A percentile compares a stretch with the other conserved stretches of the same genome.
These are phyloP conservation scores for Castanea crenata DNA, from an alignment of 306 rosid genomes.

Conservation along the genomic window DNA sequence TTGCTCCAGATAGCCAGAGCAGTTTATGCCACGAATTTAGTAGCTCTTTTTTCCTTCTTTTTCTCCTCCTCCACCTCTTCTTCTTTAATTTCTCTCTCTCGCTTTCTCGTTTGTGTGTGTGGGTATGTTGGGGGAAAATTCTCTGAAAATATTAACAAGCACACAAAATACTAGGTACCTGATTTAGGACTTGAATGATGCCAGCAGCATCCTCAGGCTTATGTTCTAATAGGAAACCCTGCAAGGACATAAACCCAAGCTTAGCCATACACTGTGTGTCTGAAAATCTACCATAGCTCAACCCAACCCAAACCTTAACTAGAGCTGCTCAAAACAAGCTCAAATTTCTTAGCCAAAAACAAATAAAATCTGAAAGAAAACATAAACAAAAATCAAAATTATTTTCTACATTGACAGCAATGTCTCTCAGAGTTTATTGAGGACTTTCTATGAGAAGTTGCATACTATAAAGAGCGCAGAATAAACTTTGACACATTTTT, in stretches of 20 bases:
- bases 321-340: constrained; percentile 4
- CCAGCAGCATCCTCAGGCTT: constrained; percentile 75
- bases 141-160: background rate
- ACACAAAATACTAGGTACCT: constrained; percentile 40
- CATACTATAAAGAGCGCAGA: background rate
- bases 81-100: background rate
- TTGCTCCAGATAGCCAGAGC: background rate
- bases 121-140: background rate
- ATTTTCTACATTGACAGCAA: constrained; percentile 2
- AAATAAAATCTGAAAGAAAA: background rate
- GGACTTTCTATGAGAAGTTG: constrained; percentile 4
- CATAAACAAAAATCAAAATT: background rate
- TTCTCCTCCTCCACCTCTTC: background rate
- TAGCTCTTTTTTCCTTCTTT: background rate
- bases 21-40: background rate
- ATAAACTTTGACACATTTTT: background rate
- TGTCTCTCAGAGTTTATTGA: background rate
- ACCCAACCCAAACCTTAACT: constrained; percentile 1
- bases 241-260: constrained; percentile 17
- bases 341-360: background rate
- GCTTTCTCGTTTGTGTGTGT: background rate
- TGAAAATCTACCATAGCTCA: constrained; percentile 14
- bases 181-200: constrained; percentile 59
- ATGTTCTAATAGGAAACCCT: constrained; percentile 74
- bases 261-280: background rate